Evolutionary conservation across 345 rosid genomes (phyloP).

Genomic region (Salix udensis): DNA sequence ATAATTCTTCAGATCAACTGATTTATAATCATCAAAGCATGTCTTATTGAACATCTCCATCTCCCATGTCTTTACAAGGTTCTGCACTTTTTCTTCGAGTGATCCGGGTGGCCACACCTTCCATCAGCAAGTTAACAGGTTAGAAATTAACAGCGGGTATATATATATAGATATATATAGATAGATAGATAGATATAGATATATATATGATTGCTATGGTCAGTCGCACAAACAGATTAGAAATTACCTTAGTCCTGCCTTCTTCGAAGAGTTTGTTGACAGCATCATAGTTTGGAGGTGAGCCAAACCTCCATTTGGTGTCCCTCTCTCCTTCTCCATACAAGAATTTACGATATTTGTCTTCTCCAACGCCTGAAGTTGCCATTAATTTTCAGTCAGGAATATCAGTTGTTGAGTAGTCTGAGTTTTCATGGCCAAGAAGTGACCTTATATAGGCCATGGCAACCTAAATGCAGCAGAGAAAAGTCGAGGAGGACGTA

Average conservation of each 20-base stretch:
- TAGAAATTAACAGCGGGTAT: background rate
- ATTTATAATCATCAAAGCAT: conserved; percentile 32
- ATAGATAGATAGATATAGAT: too few relatives aligned
- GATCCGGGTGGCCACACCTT: conserved; percentile 67
- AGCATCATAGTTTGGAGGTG: conserved; percentile 48
- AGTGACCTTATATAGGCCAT: background rate
- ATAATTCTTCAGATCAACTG: conserved; percentile 32
- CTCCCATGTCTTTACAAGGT: conserved; percentile 67
- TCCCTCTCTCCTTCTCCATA: conserved; percentile 52
- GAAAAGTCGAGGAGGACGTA: background rate
- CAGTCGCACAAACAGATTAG: background rate
- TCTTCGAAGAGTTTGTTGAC: conserved; percentile 61
- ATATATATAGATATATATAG: too few relatives aligned
- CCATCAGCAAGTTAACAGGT: background rate
- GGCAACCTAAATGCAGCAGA: too few relatives aligned
- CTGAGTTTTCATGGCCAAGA: background rate
- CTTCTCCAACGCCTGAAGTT: conserved; percentile 20
- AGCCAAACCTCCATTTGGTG: conserved; percentile 51
- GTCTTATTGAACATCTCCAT: conserved; percentile 58
- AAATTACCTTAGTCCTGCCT: conserved; percentile 49
- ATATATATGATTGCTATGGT: too few relatives aligned
- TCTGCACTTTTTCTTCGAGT: conserved; percentile 56
- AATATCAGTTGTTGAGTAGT: background rate
- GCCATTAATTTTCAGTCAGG: conserved; percentile 26
- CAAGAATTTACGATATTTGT: conserved; percentile 46